Evolutionary conservation across 257 asterid species (phyloP).

Genomic region (Perilla frutescens): DNA sequence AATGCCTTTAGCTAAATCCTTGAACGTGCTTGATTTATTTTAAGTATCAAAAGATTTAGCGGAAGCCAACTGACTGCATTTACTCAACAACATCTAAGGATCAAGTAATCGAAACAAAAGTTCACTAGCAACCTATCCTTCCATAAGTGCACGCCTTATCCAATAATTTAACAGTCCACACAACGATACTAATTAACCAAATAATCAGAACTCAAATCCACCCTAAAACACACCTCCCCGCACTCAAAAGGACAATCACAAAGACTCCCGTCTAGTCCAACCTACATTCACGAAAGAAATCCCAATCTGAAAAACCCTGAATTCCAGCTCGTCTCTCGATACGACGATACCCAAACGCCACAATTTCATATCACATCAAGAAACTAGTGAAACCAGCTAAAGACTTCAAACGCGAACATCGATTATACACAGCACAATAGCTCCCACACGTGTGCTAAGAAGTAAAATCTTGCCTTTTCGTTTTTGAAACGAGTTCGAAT

Average conservation of each 20-base stretch:
- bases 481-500: constrained; percentile 90
- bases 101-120: not conserved
- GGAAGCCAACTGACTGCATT: not conserved
- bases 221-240: constrained; percentile 16
- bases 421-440: constrained; percentile 11
- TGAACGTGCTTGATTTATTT: not conserved
- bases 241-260: constrained; percentile 25
- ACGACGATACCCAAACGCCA: constrained; percentile 19
- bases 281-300: constrained; percentile 27
- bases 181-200: constrained; percentile 10
- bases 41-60: not conserved
- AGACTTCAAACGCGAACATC: constrained; percentile 9
- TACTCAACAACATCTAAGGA: not conserved
- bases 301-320: constrained; percentile 28
- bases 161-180: constrained; percentile 7
- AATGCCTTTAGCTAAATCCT: constrained; percentile 23
- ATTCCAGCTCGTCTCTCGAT: constrained; percentile 33
- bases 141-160: constrained; percentile 1
- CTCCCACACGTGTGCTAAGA: not conserved
- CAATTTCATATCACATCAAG: constrained; percentile 17
- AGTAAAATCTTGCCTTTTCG: constrained; percentile 69
- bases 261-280: constrained; percentile 14
- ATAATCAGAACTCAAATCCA: constrained; percentile 2
- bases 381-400: constrained; percentile 13
- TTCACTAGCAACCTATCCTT: constrained; percentile 10